These are phyloP conservation scores for Candolleomyces aberdarensis DNA, from an alignment of 768 basidiomycete genomes.

Conservation along the genomic window DNA sequence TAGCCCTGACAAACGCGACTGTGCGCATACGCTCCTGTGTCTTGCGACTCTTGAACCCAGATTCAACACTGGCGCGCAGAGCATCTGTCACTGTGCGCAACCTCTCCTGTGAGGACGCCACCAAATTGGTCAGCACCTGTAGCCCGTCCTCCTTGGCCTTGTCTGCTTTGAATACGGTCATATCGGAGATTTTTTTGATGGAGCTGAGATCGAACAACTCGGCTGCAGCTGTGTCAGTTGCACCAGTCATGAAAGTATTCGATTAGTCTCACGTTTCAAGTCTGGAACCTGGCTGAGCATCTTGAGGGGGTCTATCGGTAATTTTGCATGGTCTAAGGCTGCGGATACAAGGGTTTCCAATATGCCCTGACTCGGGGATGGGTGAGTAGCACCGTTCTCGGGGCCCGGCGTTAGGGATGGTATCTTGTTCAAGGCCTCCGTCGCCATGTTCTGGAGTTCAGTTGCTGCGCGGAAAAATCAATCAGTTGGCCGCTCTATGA, in stretches of 20 bases:
- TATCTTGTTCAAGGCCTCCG: background rate
- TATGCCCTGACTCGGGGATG: background rate
- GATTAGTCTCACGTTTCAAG: background rate
- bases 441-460: background rate
- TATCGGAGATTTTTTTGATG: background rate
- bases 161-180: background rate
- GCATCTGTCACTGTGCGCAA: no score
- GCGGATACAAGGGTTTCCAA: background rate
- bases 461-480: background rate
- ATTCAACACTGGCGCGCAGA: background rate
- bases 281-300: background rate
- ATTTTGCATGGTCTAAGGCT: background rate
- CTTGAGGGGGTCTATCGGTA: background rate
- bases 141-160: background rate
- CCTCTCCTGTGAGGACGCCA: background rate
- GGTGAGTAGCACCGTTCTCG: background rate
- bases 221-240: background rate
- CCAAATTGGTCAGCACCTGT: background rate
- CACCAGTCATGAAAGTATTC: background rate
- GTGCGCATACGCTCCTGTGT: no score
- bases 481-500: background rate
- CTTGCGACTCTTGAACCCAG: background rate
- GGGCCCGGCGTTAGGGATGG: background rate
- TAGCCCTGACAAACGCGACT: no score
- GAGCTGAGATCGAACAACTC: background rate